These are phyloP conservation scores for Acer yangbiense DNA, from an alignment of 345 rosid genomes.

Conservation along the genomic window DNA sequence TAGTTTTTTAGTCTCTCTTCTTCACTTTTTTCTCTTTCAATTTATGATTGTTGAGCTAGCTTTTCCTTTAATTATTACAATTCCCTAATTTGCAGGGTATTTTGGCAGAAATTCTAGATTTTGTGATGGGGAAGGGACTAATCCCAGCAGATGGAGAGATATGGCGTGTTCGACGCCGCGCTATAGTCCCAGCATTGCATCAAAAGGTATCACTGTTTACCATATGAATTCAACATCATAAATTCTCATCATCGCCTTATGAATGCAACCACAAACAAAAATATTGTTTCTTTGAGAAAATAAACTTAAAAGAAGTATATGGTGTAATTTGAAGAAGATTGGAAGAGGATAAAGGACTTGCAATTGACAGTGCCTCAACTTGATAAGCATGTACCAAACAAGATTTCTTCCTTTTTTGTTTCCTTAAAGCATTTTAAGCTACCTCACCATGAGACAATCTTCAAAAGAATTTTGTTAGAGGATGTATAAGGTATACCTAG, in stretches of 20 bases:
- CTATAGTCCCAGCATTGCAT: constrained; percentile 93
- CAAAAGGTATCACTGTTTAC: constrained; percentile 52
- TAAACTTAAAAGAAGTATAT: not conserved
- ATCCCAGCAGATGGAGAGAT: constrained; percentile 96
- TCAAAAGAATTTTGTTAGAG: not conserved
- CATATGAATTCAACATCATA: not conserved
- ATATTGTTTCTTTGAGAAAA: not conserved
- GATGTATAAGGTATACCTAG: not conserved
- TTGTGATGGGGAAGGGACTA: constrained; percentile 98
- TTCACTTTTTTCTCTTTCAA: not conserved
- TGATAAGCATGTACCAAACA: not conserved
- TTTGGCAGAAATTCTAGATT: constrained; percentile 88
- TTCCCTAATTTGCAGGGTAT: constrained; percentile 64
- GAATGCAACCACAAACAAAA: not conserved
- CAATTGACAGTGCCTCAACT: not conserved
- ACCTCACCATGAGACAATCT: not conserved
- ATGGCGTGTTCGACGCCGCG: constrained; percentile 94
- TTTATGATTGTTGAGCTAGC: not conserved
- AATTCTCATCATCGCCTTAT: not conserved
- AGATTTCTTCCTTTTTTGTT: not conserved
- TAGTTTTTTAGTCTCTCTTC: not conserved
- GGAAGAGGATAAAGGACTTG: not conserved
- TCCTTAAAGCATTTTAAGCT: not conserved
- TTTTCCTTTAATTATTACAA: constrained; percentile 19
- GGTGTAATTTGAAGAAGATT: not conserved